Evolutionary conservation across 768 basidiomycete species (phyloP).

Genomic region (Termitomyces sp.): DNA sequence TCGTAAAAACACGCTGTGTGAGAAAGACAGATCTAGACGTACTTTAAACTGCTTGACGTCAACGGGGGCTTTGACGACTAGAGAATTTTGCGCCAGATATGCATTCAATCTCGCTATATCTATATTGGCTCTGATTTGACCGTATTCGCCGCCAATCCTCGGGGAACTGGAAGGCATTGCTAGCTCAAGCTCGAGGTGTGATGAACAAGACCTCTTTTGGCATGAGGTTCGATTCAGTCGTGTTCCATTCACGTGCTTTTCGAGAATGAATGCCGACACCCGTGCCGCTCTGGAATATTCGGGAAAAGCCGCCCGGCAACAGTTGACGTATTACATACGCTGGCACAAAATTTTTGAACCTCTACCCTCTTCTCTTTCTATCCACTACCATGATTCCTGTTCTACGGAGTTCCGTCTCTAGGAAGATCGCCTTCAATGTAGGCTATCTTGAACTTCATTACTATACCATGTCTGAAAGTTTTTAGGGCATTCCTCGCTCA

Average conservation of each 20-base stretch:
- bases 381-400: constrained; percentile 72
- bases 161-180: constrained; percentile 20
- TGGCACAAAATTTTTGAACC: constrained; percentile 36
- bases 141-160: constrained; percentile 69
- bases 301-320: constrained; percentile 33
- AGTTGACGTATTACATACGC: constrained; percentile 27
- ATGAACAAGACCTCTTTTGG: not conserved
- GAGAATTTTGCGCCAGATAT: constrained; percentile 56
- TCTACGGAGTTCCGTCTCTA: constrained; percentile 50
- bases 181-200: not conserved
- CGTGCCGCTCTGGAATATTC: constrained; percentile 32
- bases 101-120: constrained; percentile 56
- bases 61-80: constrained; percentile 56
- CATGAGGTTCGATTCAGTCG: not conserved
- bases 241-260: not conserved
- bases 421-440: constrained; percentile 51
- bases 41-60: constrained; percentile 92
- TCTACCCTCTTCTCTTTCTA: constrained; percentile 30
- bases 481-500: constrained; percentile 61
- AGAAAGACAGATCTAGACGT: constrained; percentile 16
- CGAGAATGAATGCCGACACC: constrained; percentile 1
- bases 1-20: not conserved
- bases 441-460: constrained; percentile 21
- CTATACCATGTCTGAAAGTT: constrained; percentile 3
- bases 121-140: constrained; percentile 65